Percentiles rank a stretch among this genome's conserved stretches.
These are phyloP conservation scores for Trichoderma sp. DNA, from an alignment of 2,329 filamentous ascomycete genomes.

Conservation along the genomic window DNA sequence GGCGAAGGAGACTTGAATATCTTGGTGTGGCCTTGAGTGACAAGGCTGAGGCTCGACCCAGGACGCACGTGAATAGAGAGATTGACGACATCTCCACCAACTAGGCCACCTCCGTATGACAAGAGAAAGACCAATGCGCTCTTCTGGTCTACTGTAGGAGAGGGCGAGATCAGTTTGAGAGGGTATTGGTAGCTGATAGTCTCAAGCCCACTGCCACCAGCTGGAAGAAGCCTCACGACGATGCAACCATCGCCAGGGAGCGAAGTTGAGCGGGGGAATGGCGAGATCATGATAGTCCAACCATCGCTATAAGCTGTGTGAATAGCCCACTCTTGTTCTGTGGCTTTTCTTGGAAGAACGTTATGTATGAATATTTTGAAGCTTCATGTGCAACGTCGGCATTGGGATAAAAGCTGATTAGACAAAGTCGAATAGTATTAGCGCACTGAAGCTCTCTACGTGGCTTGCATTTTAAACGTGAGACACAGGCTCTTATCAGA, in stretches of 20 bases:
- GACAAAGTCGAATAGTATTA: background rate
- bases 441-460: background rate
- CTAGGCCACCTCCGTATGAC: slow-evolving; percentile 91
- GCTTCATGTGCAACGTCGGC: background rate
- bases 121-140: slow-evolving; percentile 84
- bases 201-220: slow-evolving; percentile 69
- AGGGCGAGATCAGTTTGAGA: slow-evolving; percentile 86
- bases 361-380: background rate
- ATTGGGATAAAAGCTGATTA: background rate
- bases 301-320: slow-evolving; percentile 24
- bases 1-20: slow-evolving; percentile 77
- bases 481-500: background rate
- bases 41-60: slow-evolving; percentile 66
- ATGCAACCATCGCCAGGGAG: slow-evolving; percentile 78
- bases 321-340: background rate
- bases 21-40: slow-evolving; percentile 85
- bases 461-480: background rate
- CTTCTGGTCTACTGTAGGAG: slow-evolving; percentile 62
- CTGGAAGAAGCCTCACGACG: slow-evolving; percentile 70
- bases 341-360: background rate
- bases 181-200: slow-evolving; percentile 89
- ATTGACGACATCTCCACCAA: slow-evolving; percentile 81
- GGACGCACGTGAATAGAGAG: slow-evolving; percentile 67
- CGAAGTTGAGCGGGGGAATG: slow-evolving; percentile 74
- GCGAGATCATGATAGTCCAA: slow-evolving; percentile 46